Evolutionary conservation across 768 basidiomycete species (phyloP), one percentile per base, ranked within the genome.

Genomic region (Pseudohyphozyma bogoriensis): DNA sequence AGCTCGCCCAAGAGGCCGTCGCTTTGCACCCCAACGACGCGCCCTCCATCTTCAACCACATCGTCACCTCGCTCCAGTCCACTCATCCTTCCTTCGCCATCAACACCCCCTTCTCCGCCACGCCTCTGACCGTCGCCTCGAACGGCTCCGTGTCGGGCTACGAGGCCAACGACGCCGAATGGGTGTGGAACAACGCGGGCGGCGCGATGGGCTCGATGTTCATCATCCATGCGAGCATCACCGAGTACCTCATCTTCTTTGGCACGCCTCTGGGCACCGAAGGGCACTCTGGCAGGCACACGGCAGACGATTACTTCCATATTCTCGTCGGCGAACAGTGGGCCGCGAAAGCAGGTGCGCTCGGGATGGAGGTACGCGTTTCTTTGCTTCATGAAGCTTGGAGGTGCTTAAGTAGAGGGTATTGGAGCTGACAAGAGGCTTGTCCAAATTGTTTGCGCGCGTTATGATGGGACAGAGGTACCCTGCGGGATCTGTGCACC

Each of bases 231-330:
- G 89, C 93, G 22, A 86, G 83, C 75, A 85, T 99, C 69, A 96
- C 93, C 13, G 95, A 99, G 77, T 99, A 93, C 76, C 81, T 89
- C 67, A 90, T 90, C 73, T 37, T 71, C 50, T 69, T 69, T 53
- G 67, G 95, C 6, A 93, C 92, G 1, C 90, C 95, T 0, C 79
- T 96, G 13, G 95, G 95, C 13, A 97, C 93, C 3, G 95, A 99
- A 76, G 95, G 95, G 3, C 95, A 97, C 72, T 81, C 84, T 18
- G 95, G 95, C 11, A 68, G 93, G 57, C 93, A 96, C 73, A 88
- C 89, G 2, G 91, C 92, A 2, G 95, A 99, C 72, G 95, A 99
- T 73, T 97, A 96, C 74, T 99, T 97, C 78, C 83, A 95, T 71
- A 96, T 99, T 70, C 78, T 99, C 35, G 77, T 82, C 52, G 95